phyloP scores from a whole-genome alignment of 2,329 filamentous ascomycete species.

The Pseudofabraea citricarpa region DNA sequence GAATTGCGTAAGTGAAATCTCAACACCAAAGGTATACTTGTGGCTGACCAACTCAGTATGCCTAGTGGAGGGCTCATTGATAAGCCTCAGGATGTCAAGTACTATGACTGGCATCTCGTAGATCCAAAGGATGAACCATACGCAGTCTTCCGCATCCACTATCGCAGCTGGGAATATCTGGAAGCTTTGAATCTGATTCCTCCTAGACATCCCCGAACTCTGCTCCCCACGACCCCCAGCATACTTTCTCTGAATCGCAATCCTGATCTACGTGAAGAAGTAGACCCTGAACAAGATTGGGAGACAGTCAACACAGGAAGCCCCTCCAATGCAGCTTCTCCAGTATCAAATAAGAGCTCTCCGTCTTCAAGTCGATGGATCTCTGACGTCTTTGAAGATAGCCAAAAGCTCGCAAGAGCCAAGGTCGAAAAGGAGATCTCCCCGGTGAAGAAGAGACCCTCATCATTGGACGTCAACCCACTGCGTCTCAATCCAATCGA shows the following conservation, averaged over 20 bases:
- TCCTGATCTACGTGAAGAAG: slow-evolving; percentile 6
- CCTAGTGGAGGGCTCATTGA: slow-evolving; percentile 49
- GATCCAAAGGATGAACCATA: slow-evolving; percentile 49
- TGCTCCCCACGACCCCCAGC: slow-evolving; percentile 15
- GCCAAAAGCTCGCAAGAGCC: slow-evolving; percentile 1
- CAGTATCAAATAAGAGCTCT: slow-evolving; percentile 1
- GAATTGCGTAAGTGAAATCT: slow-evolving; percentile 49
- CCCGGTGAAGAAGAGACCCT: no score
- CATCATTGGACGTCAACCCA: no score
- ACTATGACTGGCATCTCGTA: slow-evolving; percentile 46
- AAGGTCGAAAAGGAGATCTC: slow-evolving; percentile 1
- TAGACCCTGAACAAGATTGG: slow-evolving; percentile 6
- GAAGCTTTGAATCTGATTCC: slow-evolving; percentile 41
- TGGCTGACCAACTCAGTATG: slow-evolving; percentile 31
- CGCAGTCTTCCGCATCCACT: slow-evolving; percentile 51
- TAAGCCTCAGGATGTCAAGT: slow-evolving; percentile 43
- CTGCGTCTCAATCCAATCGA: no score
- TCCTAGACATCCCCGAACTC: slow-evolving; percentile 9
- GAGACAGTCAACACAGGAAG: not conserved
- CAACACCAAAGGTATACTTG: not conserved
- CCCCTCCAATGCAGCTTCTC: not conserved
- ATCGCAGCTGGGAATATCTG: slow-evolving; percentile 47
- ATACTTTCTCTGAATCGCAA: slow-evolving; percentile 13
- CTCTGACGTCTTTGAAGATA: slow-evolving; percentile 15
- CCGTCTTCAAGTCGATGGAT: slow-evolving; percentile 10